Base-by-base conservation (phyloP, 2,329 filamentous ascomycete genomes). In the Scytalidium sp. region DNA sequence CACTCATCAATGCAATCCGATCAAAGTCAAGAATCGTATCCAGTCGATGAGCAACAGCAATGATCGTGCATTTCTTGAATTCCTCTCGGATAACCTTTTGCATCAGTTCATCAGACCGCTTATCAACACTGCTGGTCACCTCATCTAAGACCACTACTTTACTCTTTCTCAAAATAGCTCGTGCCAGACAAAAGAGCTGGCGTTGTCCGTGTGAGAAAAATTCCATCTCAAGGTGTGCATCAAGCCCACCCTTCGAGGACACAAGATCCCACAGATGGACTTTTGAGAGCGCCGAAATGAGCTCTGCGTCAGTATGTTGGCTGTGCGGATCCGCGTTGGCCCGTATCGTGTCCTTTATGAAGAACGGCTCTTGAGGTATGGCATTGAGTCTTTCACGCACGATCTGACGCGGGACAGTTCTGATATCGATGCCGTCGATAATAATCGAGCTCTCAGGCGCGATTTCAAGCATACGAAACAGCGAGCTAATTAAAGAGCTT, bases 181-280 rank as follows among this genome's bases (percentile, higher is more conserved):
- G 65, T 0, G 75, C 76, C 9, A 80, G 63, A 22, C 70, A 71
- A 49, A 80, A 72, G 0, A 80, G 60, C 58, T 80, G 78, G 41
- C 65, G 63, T 54, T 81, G 71, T 1, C 77, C 76, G 41, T 75
- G 70, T 0, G 72, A 76, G 67, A 97, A 92, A 0, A 91, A 95
- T 6, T 77, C 70, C 2, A 73, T 66, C n/a, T 70, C 69, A 54
- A 85, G 72, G 2, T 51, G 41, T 2, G 52, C 49, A 13, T 60
- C 55, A 3, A 62, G 46, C 2, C 58, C 58, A 15, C 60, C 60
- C 32, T 55, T 58, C 1, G 23, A 46, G 3, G 15, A 20, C 10
- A 61, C 49, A 2, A 56, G 15, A 9, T 51, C 43, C 56, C 56
- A 58, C 3, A 63, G 52, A 19, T 72, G 67, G 0, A 79, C 74